These are phyloP conservation scores for Nicotiana tabacum DNA, from an alignment of 257 asterid genomes.

Conservation along the genomic window DNA sequence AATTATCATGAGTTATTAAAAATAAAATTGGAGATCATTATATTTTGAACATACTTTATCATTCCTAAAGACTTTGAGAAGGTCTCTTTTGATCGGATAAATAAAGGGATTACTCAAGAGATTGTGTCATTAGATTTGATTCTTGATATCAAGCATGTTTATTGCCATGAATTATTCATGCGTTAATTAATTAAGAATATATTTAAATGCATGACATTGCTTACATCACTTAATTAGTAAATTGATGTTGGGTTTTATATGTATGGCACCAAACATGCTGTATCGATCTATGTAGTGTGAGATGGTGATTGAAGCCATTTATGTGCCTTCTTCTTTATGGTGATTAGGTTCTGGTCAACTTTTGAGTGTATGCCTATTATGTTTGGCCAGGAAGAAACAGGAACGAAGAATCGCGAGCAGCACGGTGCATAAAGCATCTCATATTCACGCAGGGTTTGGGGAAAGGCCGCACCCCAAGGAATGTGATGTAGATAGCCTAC, in stretches of 20 bases:
- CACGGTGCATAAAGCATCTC: no score
- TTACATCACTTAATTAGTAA: neutral
- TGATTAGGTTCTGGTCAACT: no score
- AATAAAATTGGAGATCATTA: neutral
- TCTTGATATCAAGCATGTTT: neutral
- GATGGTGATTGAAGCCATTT: neutral
- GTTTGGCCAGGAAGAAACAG: no score
- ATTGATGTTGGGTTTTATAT: neutral
- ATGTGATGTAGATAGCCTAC: no score
- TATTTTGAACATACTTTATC: neutral
- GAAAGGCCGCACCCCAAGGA: no score
- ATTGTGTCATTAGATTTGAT: neutral
- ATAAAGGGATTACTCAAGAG: neutral
- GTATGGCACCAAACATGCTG: neutral
- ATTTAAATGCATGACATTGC: neutral
- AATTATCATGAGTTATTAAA: neutral
- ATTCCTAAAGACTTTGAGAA: neutral
- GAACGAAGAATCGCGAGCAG: no score
- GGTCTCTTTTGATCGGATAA: neutral
- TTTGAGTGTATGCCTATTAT: no score
- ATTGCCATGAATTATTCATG: neutral
- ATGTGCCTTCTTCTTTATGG: neutral
- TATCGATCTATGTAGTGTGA: neutral
- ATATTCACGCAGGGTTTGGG: no score
- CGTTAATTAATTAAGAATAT: neutral